Conservation (phyloP, 306 rosid genomes). For the Dalbergia cochinchinensis region DNA sequence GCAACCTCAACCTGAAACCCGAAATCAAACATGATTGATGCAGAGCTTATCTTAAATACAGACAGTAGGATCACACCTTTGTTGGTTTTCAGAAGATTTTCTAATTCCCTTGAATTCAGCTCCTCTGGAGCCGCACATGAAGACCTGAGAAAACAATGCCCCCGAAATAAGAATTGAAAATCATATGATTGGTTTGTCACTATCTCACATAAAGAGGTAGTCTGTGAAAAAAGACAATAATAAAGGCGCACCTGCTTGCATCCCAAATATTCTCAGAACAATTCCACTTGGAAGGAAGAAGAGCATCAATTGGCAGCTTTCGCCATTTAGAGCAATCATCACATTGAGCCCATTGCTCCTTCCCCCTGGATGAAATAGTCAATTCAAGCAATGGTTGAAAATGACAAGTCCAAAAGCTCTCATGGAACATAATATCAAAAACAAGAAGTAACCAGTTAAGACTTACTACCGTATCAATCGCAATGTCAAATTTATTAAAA, state of each 20-base stretch:
- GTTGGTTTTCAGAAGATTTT: conserved; percentile 70
- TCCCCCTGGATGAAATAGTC: conserved; percentile 63
- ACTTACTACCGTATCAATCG: conserved; percentile 23
- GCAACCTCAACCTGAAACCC: conserved; percentile 35
- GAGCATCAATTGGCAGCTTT: conserved; percentile 78
- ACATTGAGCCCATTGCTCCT: conserved; percentile 94
- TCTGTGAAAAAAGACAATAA: conserved; percentile 25
- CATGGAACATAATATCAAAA: conserved; percentile 13
- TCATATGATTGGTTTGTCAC: conserved; percentile 40
- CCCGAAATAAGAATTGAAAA: conserved; percentile 7
- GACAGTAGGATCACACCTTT: conserved; percentile 63
- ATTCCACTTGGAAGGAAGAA: conserved; percentile 97
- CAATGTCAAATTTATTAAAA: conserved; percentile 12
- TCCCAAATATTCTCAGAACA: conserved; percentile 91
- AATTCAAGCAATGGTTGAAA: conserved; percentile 48
- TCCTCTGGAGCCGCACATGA: conserved; percentile 80
- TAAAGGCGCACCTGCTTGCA: conserved; percentile 66
- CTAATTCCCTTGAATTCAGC: conserved; percentile 70
- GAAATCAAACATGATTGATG: conserved; percentile 13
- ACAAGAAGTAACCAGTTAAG: conserved; percentile 3
- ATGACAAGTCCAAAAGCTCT: conserved; percentile 14
- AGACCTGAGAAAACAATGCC: conserved; percentile 59
- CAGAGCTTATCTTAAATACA: conserved; percentile 20
- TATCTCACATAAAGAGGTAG: conserved; percentile 34
- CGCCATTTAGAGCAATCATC: conserved; percentile 98